phyloP scores from a whole-genome alignment of 1,284 basidiomycete genomes.

The Leccinum pachyderme region DNA sequence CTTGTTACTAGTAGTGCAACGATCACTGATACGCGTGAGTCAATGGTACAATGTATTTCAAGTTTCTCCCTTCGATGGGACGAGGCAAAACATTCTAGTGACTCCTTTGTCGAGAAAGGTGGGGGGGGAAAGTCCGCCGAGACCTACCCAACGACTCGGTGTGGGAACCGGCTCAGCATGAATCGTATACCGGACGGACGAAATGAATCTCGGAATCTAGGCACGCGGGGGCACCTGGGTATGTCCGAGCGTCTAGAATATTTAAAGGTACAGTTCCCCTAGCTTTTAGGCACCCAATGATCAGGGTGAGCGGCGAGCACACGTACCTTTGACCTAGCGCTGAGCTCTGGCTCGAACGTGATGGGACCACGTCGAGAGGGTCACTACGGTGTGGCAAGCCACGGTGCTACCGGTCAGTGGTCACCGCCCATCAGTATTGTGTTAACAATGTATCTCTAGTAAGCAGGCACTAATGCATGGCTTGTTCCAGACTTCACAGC shows the following conservation, averaged over 20 bases:
- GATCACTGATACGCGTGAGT: background rate
- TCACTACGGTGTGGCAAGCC: background rate
- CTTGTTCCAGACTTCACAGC: too few relatives aligned
- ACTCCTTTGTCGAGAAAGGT: too few relatives aligned
- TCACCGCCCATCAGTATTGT: background rate
- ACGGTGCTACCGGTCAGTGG: too few relatives aligned
- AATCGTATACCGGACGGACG: background rate
- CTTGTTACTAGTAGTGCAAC: too few relatives aligned
- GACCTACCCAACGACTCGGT: background rate
- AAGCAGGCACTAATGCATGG: background rate
- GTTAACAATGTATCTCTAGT: background rate
- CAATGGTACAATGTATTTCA: background rate
- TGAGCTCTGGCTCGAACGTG: background rate
- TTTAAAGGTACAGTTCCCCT: too few relatives aligned
- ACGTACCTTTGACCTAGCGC: too few relatives aligned
- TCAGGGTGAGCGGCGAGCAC: too few relatives aligned
- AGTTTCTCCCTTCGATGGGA: too few relatives aligned
- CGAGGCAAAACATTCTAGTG: too few relatives aligned
- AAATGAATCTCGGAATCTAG: background rate
- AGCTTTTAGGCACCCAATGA: too few relatives aligned
- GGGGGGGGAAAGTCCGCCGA: background rate
- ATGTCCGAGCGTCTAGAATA: too few relatives aligned
- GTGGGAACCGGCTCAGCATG: background rate
- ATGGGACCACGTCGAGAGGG: background rate
- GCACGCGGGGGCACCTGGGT: background rate